These are phyloP conservation scores for Ophiognomonia clavigignenti-juglandacearum DNA, from an alignment of 2,329 filamentous ascomycete species.

Conservation along the genomic window DNA sequence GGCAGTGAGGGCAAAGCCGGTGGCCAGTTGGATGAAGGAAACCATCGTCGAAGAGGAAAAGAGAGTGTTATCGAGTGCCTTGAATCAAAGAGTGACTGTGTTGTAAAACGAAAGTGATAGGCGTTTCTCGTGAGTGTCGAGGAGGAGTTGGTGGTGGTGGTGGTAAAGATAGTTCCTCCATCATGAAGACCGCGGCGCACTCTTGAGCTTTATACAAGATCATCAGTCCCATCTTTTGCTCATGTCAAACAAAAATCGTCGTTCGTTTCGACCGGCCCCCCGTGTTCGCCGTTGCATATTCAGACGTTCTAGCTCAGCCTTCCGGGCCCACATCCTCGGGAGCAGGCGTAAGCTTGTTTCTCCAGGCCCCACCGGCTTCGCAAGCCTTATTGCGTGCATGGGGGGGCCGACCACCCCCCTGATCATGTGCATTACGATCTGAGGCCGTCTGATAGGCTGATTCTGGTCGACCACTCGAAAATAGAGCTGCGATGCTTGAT, in stretches of 20 bases:
- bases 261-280: too few species aligned
- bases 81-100: background rate
- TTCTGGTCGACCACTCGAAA: background rate
- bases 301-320: background rate
- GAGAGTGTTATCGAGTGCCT: background rate
- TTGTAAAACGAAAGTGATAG: background rate
- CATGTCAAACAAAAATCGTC: too few species aligned
- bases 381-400: background rate
- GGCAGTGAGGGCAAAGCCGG: slow-evolving; percentile 17
- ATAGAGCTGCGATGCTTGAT: background rate
- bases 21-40: slow-evolving; percentile 8
- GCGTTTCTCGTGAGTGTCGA: too few species aligned
- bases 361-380: background rate
- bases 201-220: too few species aligned
- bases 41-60: slow-evolving; percentile 8
- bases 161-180: too few species aligned
- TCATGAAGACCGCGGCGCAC: too few species aligned
- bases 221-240: too few species aligned
- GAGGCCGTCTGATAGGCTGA: background rate
- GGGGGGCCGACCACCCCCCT: background rate
- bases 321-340: too few species aligned
- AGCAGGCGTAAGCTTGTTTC: background rate
- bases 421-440: background rate
- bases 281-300: background rate
- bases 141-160: too few species aligned